Conservation (phyloP, 208 protist genomes). For the Acanthamoeba lenticulata region DNA sequence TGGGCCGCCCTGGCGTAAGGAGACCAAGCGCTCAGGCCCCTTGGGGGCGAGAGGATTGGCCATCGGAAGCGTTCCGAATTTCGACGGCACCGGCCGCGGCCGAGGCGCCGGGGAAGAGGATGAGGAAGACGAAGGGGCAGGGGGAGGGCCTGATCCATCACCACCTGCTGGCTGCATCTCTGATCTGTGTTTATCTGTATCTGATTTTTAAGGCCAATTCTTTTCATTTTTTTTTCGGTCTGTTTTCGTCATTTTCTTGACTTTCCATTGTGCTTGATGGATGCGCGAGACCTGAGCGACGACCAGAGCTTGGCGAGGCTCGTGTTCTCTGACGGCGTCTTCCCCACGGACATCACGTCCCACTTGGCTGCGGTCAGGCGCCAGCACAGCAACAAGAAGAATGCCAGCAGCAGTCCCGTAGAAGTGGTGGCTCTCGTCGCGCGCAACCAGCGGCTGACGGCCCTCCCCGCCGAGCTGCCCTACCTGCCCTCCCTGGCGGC, state of each 20-base stretch:
- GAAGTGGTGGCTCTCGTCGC: not conserved
- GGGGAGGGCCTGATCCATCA: no score
- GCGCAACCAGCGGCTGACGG: not conserved
- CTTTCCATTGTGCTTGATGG: no score
- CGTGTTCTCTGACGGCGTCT: not conserved
- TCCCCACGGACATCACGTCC: not conserved
- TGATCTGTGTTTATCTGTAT: no score
- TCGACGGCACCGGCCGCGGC: not conserved
- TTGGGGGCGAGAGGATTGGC: not conserved
- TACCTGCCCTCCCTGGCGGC: not conserved
- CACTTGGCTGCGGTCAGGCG: not conserved
- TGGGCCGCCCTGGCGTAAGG: not conserved
- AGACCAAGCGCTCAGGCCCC: constrained; percentile 16
- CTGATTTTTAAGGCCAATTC: no score
- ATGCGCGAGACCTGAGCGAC: no score
- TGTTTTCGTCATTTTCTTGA: no score
- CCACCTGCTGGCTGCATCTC: no score
- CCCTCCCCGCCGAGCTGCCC: not conserved
- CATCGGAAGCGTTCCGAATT: not conserved
- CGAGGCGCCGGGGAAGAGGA: no score
- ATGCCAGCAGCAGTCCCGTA: not conserved
- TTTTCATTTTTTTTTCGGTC: no score
- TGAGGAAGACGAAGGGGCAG: no score
- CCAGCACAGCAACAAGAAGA: not conserved
- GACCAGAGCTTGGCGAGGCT: no score